Conservation (phyloP, 2,329 filamentous ascomycete species). For the Nemania serpens region DNA sequence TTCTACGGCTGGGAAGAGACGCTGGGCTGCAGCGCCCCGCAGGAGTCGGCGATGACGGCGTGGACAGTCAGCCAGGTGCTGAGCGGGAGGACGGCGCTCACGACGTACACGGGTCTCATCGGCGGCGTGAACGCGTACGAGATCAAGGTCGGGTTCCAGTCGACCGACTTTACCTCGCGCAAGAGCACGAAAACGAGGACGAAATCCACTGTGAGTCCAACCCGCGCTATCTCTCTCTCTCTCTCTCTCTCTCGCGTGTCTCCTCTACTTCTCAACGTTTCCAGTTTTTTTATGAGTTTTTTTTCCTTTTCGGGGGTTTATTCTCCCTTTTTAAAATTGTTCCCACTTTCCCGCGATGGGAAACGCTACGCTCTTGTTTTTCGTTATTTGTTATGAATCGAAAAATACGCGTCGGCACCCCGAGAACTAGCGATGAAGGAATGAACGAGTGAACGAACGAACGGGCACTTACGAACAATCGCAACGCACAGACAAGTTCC, state of each 20-base stretch:
- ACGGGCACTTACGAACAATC: no score
- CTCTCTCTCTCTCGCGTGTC: not conserved
- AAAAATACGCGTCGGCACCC: no score
- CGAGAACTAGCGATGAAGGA: no score
- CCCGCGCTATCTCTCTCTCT: not conserved
- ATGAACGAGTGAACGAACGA: no score
- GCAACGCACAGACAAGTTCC: no score
- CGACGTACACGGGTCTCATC: not conserved
- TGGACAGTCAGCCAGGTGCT: slow-evolving; percentile 22
- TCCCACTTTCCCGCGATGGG: no score
- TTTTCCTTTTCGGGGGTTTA: no score
- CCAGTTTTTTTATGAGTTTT: no score
- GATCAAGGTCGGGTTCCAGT: slow-evolving; percentile 29
- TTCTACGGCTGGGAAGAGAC: slow-evolving; percentile 25
- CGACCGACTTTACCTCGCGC: slow-evolving; percentile 21
- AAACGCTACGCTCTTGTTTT: no score
- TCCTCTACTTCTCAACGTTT: no score
- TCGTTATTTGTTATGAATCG: no score
- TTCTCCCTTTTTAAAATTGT: no score
- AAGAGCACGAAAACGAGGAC: not conserved
- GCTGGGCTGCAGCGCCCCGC: slow-evolving; percentile 19
- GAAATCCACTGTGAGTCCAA: not conserved
- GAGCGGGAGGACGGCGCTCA: slow-evolving; percentile 2
- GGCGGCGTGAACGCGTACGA: slow-evolving; percentile 31
- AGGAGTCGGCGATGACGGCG: not conserved